phyloP scores from a whole-genome alignment of 495 filamentous ascomycete species.

The Hypoxylon lienhwacheense region DNA sequence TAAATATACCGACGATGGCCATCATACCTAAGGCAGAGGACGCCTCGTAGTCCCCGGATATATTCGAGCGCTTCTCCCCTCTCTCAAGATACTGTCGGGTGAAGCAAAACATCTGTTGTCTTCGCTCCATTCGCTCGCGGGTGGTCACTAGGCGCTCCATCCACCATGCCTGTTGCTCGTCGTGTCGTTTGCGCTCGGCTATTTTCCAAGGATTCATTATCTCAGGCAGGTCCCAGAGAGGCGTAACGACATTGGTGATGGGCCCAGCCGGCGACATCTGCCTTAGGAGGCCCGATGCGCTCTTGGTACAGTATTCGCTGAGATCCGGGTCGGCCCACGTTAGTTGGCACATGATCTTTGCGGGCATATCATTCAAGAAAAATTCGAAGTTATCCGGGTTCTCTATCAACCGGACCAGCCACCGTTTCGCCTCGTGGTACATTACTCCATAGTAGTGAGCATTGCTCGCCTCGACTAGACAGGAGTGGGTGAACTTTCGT shows the following conservation, averaged over 20 bases:
- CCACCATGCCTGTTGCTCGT: conserved; percentile 48
- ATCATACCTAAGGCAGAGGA: conserved; percentile 48
- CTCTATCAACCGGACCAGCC: conserved; percentile 41
- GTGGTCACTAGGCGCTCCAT: conserved; percentile 35
- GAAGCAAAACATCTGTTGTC: conserved; percentile 42
- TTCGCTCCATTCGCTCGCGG: conserved; percentile 27
- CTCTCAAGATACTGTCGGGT: conserved; percentile 44
- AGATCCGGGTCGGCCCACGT: conserved; percentile 44
- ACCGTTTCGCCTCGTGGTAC: conserved; percentile 47
- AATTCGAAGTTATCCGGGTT: conserved; percentile 44
- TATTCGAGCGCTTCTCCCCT: conserved; percentile 38
- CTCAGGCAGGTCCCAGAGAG: conserved; percentile 45
- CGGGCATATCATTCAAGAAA: conserved; percentile 47
- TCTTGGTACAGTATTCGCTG: conserved; percentile 42
- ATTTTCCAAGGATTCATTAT: conserved; percentile 47
- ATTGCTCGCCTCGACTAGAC: conserved; percentile 44
- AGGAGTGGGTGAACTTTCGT: conserved; percentile 43
- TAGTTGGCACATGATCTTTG: conserved; percentile 47
- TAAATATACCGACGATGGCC: conserved; percentile 50
- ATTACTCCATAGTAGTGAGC: conserved; percentile 43
- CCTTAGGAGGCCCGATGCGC: conserved; percentile 44
- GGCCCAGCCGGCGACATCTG: conserved; percentile 51
- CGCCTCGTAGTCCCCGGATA: conserved; percentile 46
- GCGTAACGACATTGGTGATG: conserved; percentile 49
- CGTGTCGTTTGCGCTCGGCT: conserved; percentile 45